Evolutionary conservation across 805 yeast genomes (phyloP).

Genomic region (Yarrowia sp.): DNA sequence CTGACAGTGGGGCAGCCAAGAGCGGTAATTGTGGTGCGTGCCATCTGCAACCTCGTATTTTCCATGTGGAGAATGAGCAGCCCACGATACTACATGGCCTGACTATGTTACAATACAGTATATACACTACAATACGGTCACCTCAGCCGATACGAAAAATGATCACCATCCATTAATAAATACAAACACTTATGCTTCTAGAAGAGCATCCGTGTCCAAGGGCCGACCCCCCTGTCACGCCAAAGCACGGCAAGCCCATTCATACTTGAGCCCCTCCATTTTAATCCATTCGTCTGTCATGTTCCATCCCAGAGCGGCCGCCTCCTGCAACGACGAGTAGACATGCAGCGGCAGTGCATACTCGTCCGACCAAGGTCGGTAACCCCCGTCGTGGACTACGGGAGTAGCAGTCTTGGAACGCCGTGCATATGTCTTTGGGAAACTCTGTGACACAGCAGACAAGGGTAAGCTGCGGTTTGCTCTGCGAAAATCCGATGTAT

Average conservation of each 20-base stretch:
- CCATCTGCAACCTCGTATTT: no score
- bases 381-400: slow-evolving; percentile 34
- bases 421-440: slow-evolving; percentile 31
- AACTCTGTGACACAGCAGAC: slow-evolving; percentile 31
- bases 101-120: no score
- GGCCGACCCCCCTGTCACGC: not conserved
- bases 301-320: slow-evolving; percentile 42
- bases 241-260: slow-evolving; percentile 33
- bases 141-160: no score
- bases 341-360: slow-evolving; percentile 42
- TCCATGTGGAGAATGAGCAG: no score
- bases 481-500: slow-evolving; percentile 35
- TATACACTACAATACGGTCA: no score
- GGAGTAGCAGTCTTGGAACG: slow-evolving; percentile 28
- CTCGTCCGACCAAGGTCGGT: slow-evolving; percentile 40
- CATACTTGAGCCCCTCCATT: slow-evolving; percentile 35
- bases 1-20: no score
- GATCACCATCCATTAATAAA: not conserved
- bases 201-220: not conserved
- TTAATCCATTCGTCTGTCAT: slow-evolving; percentile 42
- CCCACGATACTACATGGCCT: no score
- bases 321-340: slow-evolving; percentile 42
- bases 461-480: slow-evolving; percentile 35
- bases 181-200: not conserved
- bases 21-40: no score